These are phyloP conservation scores for Phytopythium aichiense DNA, from an alignment of 352 stramenopile species.

Conservation along the genomic window DNA sequence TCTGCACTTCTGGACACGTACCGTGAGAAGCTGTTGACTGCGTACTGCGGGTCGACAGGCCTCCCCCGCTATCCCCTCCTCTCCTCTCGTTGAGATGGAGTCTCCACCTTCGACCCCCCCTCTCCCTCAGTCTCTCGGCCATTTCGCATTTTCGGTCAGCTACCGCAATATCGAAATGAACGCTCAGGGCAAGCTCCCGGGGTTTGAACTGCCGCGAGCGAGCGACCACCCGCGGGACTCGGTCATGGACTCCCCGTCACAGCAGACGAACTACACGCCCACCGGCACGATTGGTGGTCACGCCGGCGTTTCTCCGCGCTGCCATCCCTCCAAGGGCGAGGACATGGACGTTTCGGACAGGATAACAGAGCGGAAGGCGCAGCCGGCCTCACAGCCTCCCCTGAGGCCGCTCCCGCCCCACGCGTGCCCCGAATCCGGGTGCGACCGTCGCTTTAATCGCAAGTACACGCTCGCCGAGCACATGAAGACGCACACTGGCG, in stretches of 20 bases:
- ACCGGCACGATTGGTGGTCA: not conserved
- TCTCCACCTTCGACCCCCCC: not conserved
- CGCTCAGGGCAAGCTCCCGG: not conserved
- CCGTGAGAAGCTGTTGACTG: not conserved
- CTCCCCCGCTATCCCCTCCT: not conserved
- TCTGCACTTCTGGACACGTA: not conserved
- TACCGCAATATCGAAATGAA: constrained; percentile 1
- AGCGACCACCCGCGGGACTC: not conserved
- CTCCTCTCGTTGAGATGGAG: not conserved
- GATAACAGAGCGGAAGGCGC: not conserved
- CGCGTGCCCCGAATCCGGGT: constrained; percentile 19
- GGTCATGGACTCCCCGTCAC: not conserved
- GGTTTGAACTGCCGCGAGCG: not conserved
- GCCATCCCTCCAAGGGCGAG: not conserved
- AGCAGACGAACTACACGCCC: constrained; percentile 1
- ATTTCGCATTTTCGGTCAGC: constrained; percentile 4
- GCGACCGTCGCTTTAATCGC: constrained; percentile 18
- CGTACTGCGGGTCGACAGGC: not conserved
- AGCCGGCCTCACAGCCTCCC: not conserved
- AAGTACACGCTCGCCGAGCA: constrained; percentile 35
- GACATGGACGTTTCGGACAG: not conserved
- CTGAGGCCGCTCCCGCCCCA: constrained; percentile 9
- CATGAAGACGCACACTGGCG: constrained; percentile 30
- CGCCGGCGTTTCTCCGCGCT: not conserved
- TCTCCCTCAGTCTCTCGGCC: not conserved